Evolutionary conservation across 2,329 filamentous ascomycete species (phyloP), one percentile per base, ranked within the genome.

Genomic region (Claviceps sp.): DNA sequence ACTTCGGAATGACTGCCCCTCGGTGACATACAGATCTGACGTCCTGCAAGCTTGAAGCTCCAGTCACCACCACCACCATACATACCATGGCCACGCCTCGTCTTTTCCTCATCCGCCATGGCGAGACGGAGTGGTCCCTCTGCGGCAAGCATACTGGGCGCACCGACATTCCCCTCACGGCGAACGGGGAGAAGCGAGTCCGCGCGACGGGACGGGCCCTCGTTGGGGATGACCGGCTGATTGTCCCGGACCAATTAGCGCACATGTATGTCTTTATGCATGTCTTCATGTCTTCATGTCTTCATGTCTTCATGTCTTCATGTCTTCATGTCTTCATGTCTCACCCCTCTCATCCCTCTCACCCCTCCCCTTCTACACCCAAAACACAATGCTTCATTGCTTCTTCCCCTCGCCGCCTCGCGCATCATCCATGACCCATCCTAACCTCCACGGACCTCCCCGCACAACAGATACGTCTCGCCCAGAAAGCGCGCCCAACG

Each of bases 61-160:
- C 26, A 9, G 26, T 30, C 26, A 30, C 26, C 13, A 18, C 45
- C 45, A 7, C 30, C 26, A 16, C 24, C 44, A 34, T 4, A 13
- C 45, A 18, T 13, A 41, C 20, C 30, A 65, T 65, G 63, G 54
- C 63, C 22, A 81, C 83, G 2, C 87, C 87, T 2, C 78, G 87
- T 50, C 82, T 87, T 64, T 91, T 91, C 72, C 80, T 93, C 59
- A 72, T 89, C 65, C 87, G 90, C 60, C 90, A 96, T 64, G 91
- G 90, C 69, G 89, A 96, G 72, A 97, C 90, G 4, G 89, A 95
- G 72, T 97, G 90, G 90, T 94, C 87, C 5, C 80, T 95, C 47
- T 85, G 85, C 59, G 90, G 89, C 52, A 78, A 82, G 50, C 88
- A 96, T 69, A 97, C 91, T 0, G 86, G 89, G 49, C 76, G 73